Conservation (phyloP, 2,329 filamentous ascomycete species). For the Bipolaris oryzae region DNA sequence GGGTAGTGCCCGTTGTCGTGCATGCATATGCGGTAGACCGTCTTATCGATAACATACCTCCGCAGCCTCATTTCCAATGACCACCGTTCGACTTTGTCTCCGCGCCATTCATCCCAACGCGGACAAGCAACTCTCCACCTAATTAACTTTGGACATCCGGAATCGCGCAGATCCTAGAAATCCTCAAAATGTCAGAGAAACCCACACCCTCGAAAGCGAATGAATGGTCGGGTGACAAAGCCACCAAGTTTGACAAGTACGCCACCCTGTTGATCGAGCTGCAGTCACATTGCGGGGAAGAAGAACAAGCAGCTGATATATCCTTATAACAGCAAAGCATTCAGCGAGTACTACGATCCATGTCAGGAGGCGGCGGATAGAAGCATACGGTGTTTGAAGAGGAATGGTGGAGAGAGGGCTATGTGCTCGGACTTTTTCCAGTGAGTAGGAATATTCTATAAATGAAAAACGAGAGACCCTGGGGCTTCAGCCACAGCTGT, state of each 20-base stretch:
- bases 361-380: slow-evolving; percentile 89
- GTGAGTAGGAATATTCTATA: slow-evolving; percentile 54
- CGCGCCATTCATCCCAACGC: background rate
- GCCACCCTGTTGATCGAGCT: slow-evolving; percentile 7
- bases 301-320: slow-evolving; percentile 11
- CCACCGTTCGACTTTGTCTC: background rate
- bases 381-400: slow-evolving; percentile 85
- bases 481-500: too few species aligned
- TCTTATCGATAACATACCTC: slow-evolving; percentile 24
- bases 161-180: background rate
- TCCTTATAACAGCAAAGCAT: slow-evolving; percentile 69
- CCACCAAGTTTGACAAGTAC: slow-evolving; percentile 50
- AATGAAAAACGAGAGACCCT: too few species aligned
- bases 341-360: slow-evolving; percentile 91
- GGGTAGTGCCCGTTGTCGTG: background rate
- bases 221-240: slow-evolving; percentile 38
- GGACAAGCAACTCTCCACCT: background rate
- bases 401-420: slow-evolving; percentile 84
- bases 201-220: slow-evolving; percentile 23
- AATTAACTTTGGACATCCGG: background rate
- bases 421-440: slow-evolving; percentile 97
- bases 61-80: background rate
- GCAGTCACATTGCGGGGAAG: background rate
- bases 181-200: slow-evolving; percentile 16
- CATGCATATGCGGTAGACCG: background rate